These are phyloP conservation scores for Rhodofomes roseus DNA, from an alignment of 1,284 basidiomycete genomes.

Conservation along the genomic window DNA sequence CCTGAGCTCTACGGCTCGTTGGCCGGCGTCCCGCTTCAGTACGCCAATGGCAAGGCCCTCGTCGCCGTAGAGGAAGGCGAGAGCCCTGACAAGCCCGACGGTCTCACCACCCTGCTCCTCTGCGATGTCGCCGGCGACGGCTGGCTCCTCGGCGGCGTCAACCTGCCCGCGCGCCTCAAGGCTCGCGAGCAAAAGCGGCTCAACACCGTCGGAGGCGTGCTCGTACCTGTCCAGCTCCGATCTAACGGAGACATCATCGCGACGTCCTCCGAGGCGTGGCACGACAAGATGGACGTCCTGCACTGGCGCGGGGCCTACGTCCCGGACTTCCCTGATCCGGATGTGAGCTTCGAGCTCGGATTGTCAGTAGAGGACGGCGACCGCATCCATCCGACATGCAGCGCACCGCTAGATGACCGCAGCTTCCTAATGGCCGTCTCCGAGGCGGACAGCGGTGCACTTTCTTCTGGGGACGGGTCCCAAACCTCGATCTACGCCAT, in stretches of 20 bases:
- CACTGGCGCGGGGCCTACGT: not conserved
- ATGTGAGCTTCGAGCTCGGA: not conserved
- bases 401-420: not conserved
- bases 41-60: not conserved
- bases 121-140: not conserved
- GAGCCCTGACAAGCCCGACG: not conserved
- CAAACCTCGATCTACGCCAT: not conserved
- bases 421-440: not conserved
- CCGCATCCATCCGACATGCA: not conserved
- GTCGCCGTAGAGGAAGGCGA: not conserved
- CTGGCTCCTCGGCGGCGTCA: not conserved
- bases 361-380: not conserved
- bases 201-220: not conserved
- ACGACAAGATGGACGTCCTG: not conserved
- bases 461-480: not conserved
- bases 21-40: not conserved
- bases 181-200: not conserved
- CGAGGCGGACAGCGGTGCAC: not conserved
- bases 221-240: not conserved
- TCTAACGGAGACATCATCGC: not conserved
- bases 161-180: not conserved
- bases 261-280: not conserved
- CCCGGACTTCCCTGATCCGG: not conserved
- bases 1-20: not conserved
- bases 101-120: not conserved